Percentiles rank a stretch among this genome's conserved stretches.
These are phyloP conservation scores for Phalaenopsis equestris DNA, from an alignment of 106 monocot species.

Conservation along the genomic window DNA sequence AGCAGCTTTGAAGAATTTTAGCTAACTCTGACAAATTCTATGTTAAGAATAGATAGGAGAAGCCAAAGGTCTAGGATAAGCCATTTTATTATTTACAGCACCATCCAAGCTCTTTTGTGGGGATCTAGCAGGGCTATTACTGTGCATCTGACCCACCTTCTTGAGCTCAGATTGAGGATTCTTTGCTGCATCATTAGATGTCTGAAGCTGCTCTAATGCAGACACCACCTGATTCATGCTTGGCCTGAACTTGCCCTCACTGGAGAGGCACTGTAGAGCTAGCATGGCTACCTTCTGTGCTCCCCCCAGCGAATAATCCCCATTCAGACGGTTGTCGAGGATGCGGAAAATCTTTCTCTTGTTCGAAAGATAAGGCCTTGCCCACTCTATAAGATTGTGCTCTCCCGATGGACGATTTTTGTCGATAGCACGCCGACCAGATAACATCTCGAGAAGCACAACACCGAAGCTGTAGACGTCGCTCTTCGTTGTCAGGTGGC, in stretches of 20 bases:
- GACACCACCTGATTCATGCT: slow-evolving; percentile 67
- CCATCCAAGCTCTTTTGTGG: slow-evolving; percentile 22
- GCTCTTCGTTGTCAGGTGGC: slow-evolving; percentile 75
- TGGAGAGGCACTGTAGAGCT: slow-evolving; percentile 46
- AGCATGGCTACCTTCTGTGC: slow-evolving; percentile 55
- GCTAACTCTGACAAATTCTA: background rate
- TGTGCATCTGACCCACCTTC: background rate
- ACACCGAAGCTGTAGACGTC: slow-evolving; percentile 96
- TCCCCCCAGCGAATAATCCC: slow-evolving; percentile 55
- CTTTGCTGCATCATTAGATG: slow-evolving; percentile 11
- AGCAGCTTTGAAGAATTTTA: slow-evolving; percentile 1
- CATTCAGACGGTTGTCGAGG: slow-evolving; percentile 58
- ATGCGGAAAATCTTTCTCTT: slow-evolving; percentile 69
- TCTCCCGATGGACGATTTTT: slow-evolving; percentile 72
- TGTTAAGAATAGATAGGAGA: slow-evolving; percentile 26
- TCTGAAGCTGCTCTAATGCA: slow-evolving; percentile 47
- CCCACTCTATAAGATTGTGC: slow-evolving; percentile 88
- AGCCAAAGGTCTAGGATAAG: slow-evolving; percentile 19
- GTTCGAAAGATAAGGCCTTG: slow-evolving; percentile 55
- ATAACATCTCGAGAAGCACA: slow-evolving; percentile 81
- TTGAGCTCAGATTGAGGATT: slow-evolving; percentile 8
- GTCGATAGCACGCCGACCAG: slow-evolving; percentile 71
- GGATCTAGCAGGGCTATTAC: background rate
- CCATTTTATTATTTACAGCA: slow-evolving; percentile 3
- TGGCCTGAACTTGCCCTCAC: slow-evolving; percentile 40